Conservation (phyloP, 2,329 filamentous ascomycete genomes). For the Periconia digitata region DNA sequence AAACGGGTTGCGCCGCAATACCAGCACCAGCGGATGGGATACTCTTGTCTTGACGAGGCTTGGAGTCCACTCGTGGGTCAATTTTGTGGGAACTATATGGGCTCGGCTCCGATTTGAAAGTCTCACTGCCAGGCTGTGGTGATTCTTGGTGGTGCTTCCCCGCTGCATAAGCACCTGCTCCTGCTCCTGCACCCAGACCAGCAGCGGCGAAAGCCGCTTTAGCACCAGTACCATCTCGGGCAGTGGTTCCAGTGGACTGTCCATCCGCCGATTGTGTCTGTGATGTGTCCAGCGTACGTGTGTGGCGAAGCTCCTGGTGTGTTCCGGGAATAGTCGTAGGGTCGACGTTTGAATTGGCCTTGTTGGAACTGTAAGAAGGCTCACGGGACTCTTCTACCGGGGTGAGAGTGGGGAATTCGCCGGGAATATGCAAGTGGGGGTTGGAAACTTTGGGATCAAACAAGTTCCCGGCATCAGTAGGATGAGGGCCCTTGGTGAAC, state of each 20-base stretch:
- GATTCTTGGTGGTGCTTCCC: constrained; percentile 12
- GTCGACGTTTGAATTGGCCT: neutral
- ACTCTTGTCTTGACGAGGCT: constrained; percentile 14
- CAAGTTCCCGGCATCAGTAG: constrained; percentile 30
- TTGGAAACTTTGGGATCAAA: constrained; percentile 19
- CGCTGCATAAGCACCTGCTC: constrained; percentile 25
- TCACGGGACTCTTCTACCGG: constrained; percentile 27
- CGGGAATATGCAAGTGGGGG: constrained; percentile 36
- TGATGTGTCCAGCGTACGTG: constrained; percentile 24
- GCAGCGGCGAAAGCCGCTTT: constrained; percentile 30
- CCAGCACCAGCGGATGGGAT: constrained; percentile 8
- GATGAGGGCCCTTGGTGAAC: constrained; percentile 29
- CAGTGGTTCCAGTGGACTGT: neutral
- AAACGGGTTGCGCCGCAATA: constrained; percentile 2
- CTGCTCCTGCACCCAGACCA: constrained; percentile 22
- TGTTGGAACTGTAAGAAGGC: constrained; percentile 17
- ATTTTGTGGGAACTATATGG: constrained; percentile 29
- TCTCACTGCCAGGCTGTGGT: constrained; percentile 4
- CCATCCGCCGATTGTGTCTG: constrained; percentile 13
- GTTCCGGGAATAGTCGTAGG: constrained; percentile 4
- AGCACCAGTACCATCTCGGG: constrained; percentile 24
- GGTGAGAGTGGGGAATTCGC: constrained; percentile 35
- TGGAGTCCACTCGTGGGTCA: constrained; percentile 29
- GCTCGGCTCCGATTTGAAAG: constrained; percentile 19
- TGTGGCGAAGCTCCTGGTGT: constrained; percentile 25